These are phyloP conservation scores for Pezicula carpinea DNA, from an alignment of 2,329 filamentous ascomycete species.

Conservation along the genomic window DNA sequence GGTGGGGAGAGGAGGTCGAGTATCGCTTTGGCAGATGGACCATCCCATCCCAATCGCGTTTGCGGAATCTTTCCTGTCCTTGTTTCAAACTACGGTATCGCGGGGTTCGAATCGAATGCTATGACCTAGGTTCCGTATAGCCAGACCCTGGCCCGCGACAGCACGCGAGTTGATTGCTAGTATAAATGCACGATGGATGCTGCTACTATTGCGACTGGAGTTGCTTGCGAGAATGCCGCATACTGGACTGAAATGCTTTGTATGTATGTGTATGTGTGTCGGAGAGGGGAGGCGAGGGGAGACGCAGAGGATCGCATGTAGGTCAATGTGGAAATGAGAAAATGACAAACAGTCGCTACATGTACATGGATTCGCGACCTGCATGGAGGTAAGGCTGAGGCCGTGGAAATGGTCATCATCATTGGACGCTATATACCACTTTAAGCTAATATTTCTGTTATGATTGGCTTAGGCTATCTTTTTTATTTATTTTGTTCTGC, in stretches of 20 bases:
- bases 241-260: constrained; percentile 13
- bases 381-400: constrained; percentile 25
- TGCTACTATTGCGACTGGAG: background rate
- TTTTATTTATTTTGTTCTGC: background rate
- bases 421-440: background rate
- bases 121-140: constrained; percentile 24
- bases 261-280: constrained; percentile 2
- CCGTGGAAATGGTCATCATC: constrained; percentile 1
- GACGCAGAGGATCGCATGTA: background rate
- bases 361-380: constrained; percentile 22
- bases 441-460: background rate
- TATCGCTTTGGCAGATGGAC: constrained; percentile 19
- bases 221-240: constrained; percentile 11
- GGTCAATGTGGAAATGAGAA: constrained; percentile 23
- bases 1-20: constrained; percentile 20
- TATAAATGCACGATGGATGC: background rate
- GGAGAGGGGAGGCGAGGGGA: background rate
- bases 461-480: background rate
- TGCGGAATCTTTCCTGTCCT: constrained; percentile 14
- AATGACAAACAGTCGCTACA: constrained; percentile 22
- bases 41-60: constrained; percentile 27
- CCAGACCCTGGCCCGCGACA: constrained; percentile 16
- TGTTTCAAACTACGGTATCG: constrained; percentile 26
- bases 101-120: constrained; percentile 16
- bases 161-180: constrained; percentile 9